A percentile compares a stretch with the other conserved stretches of the same genome.
Conservation (phyloP, 768 basidiomycete genomes). For the Mycena crocata region DNA sequence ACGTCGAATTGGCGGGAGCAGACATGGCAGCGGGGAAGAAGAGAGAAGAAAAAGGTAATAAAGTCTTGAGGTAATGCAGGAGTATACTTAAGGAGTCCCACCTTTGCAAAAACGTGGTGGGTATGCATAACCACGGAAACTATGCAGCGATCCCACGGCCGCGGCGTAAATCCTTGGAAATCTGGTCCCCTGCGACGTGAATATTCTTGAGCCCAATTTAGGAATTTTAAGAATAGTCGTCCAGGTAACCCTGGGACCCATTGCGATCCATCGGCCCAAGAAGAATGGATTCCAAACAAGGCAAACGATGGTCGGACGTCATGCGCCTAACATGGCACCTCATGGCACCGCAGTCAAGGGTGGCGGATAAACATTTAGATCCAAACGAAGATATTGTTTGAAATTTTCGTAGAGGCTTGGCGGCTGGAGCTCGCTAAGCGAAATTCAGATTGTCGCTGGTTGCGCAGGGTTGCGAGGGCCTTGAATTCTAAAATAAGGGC, state of each 20-base stretch:
- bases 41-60: not conserved
- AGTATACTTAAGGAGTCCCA: not conserved
- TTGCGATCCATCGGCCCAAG: not conserved
- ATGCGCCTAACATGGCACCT: too few species aligned
- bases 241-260: constrained; percentile 19
- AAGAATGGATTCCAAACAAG: too few species aligned
- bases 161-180: not conserved
- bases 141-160: not conserved
- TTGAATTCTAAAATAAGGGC: too few species aligned
- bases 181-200: not conserved
- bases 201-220: not conserved
- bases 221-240: not conserved
- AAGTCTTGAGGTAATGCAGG: not conserved
- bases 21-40: not conserved
- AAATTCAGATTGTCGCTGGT: too few species aligned
- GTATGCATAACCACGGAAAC: constrained; percentile 9
- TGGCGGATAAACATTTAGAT: not conserved
- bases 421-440: too few species aligned
- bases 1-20: not conserved
- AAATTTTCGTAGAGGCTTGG: not conserved
- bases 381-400: not conserved
- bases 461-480: too few species aligned
- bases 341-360: not conserved
- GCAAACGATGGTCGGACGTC: not conserved
- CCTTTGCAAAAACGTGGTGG: not conserved